These are phyloP conservation scores for Volvox carteri DNA, from an alignment of 163 green algal species.

Conservation along the genomic window DNA sequence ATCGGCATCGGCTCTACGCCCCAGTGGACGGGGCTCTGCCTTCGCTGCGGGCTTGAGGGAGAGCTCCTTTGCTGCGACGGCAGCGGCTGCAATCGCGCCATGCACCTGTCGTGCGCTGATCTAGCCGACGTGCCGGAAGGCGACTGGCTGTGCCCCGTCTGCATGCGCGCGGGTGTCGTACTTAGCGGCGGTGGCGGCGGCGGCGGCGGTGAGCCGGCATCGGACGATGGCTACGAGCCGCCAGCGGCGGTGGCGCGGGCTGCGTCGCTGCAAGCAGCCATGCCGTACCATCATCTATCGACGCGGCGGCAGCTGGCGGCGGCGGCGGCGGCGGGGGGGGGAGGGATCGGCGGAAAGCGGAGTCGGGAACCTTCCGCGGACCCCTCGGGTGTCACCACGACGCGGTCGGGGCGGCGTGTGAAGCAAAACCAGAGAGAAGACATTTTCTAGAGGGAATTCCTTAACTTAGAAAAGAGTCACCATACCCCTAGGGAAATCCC, in stretches of 20 bases:
- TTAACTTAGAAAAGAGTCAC: too few species aligned
- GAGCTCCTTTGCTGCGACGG: constrained; percentile 58
- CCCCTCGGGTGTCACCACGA: constrained; percentile 17
- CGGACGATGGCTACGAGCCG: constrained; percentile 5
- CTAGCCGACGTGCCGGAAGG: constrained; percentile 41
- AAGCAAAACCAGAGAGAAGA: constrained; percentile 42
- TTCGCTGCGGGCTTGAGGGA: constrained; percentile 40
- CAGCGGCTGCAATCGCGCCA: constrained; percentile 40
- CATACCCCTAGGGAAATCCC: too few species aligned
- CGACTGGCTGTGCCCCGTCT: constrained; percentile 54
- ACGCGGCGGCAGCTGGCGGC: constrained; percentile 21
- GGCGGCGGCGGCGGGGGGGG: neutral
- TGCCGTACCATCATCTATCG: neutral
- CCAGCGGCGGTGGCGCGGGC: neutral
- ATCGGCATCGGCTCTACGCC: neutral
- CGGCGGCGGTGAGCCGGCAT: neutral
- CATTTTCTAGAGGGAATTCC: neutral
- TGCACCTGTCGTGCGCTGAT: constrained; percentile 31
- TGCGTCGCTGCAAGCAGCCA: neutral
- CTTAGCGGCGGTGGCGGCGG: neutral
- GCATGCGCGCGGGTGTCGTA: neutral
- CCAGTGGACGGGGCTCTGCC: constrained; percentile 46
- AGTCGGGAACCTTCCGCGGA: constrained; percentile 39
- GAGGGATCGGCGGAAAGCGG: neutral
- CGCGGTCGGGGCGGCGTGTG: constrained; percentile 35